Conservation (phyloP, 768 basidiomycete genomes). For the Hygrophorus pudorinus region DNA sequence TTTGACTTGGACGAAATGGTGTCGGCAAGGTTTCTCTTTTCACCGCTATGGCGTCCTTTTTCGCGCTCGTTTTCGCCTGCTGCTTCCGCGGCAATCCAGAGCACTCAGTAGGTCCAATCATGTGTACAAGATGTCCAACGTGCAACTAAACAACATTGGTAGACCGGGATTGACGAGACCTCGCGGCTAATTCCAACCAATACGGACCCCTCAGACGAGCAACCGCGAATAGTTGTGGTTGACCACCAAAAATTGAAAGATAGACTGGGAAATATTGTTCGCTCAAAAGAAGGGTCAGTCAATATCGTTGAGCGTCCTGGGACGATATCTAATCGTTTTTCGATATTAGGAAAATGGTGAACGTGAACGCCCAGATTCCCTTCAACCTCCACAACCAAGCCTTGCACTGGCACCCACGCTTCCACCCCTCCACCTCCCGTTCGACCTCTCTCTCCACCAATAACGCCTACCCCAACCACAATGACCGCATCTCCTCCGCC, state of each 20-base stretch:
- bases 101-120: too few species aligned
- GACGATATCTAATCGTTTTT: constrained; percentile 1
- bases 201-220: constrained; percentile 15
- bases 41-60: too few species aligned
- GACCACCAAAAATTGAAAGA: constrained; percentile 45
- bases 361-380: constrained; percentile 48
- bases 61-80: too few species aligned
- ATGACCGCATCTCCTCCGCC: constrained; percentile 11
- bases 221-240: constrained; percentile 20
- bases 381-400: constrained; percentile 45
- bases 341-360: constrained; percentile 65
- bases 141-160: too few species aligned
- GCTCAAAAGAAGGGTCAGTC: constrained; percentile 50
- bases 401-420: too few species aligned
- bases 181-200: constrained; percentile 24
- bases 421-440: constrained; percentile 15
- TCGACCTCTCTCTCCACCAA: constrained; percentile 20
- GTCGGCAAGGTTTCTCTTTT: too few species aligned
- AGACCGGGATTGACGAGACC: constrained; percentile 16
- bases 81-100: too few species aligned
- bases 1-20: too few species aligned
- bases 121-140: too few species aligned
- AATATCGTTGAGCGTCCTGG: neutral
- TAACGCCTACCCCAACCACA: constrained; percentile 12
- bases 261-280: constrained; percentile 46